Percentiles rank a stretch among this genome's conserved stretches.
These are phyloP conservation scores for Speleostelium caveatum DNA, from an alignment of 78 protist species.

Conservation along the genomic window DNA sequence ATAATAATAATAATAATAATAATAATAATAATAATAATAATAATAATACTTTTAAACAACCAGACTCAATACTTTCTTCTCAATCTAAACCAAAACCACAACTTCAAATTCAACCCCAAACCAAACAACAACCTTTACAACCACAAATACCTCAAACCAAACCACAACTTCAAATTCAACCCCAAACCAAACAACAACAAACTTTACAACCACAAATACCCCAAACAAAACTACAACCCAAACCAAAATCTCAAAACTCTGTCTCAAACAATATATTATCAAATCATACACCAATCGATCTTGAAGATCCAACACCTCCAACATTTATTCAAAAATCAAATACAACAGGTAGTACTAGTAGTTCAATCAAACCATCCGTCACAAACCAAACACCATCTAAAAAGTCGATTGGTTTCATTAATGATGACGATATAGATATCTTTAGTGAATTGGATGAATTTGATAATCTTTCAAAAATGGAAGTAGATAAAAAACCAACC, in stretches of 20 bases:
- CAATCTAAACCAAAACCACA: background rate
- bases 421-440: background rate
- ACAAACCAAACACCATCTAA: background rate
- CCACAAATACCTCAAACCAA: background rate
- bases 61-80: background rate
- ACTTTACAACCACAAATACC: constrained; percentile 8
- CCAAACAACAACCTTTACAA: background rate
- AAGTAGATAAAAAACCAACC: background rate
- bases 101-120: background rate
- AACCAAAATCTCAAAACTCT: no score
- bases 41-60: background rate
- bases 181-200: background rate
- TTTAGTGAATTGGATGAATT: background rate
- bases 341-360: background rate
- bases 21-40: no score
- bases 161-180: background rate
- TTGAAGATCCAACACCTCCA: no score
- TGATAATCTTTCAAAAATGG: background rate
- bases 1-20: background rate
- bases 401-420: background rate
- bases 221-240: background rate
- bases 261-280: no score
- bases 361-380: background rate
- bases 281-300: background rate
- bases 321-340: background rate